phyloP scores from a whole-genome alignment of 768 basidiomycete species.

The Suillus subalutaceus region DNA sequence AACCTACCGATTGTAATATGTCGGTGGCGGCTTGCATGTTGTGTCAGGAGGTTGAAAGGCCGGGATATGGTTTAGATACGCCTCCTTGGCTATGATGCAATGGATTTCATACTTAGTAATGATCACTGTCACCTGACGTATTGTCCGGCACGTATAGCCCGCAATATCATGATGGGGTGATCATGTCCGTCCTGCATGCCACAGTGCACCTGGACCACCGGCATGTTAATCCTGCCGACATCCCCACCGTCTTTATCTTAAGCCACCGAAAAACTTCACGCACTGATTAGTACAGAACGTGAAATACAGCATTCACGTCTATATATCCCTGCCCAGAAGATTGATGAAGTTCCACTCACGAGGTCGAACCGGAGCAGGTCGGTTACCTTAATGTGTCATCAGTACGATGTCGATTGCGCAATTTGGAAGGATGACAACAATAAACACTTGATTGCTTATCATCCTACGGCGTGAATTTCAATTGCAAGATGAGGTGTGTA shows the following conservation, averaged over 20 bases:
- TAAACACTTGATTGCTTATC: slow-evolving; percentile 3
- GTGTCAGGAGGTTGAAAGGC: not conserved
- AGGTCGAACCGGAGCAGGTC: not conserved
- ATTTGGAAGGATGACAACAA: slow-evolving; percentile 5
- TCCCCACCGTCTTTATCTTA: not conserved
- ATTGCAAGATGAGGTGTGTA: slow-evolving; percentile 15
- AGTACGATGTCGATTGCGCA: not conserved
- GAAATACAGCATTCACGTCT: not conserved
- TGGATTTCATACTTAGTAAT: slow-evolving; percentile 2
- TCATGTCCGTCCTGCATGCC: not conserved
- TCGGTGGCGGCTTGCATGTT: slow-evolving; percentile 35
- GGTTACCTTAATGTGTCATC: not conserved
- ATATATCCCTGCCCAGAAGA: not conserved
- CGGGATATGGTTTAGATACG: not conserved
- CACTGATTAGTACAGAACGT: not conserved
- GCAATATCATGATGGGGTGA: not conserved
- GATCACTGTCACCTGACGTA: not conserved
- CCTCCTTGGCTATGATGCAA: not conserved
- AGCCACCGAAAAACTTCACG: not conserved
- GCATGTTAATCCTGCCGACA: not conserved
- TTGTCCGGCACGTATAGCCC: not conserved
- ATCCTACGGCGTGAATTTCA: slow-evolving; percentile 9
- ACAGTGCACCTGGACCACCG: not conserved
- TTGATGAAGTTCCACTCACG: not conserved
- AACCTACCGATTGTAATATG: slow-evolving; percentile 29